phyloP scores from a whole-genome alignment of 2,329 filamentous ascomycete genomes.

The Amauroascus niger region DNA sequence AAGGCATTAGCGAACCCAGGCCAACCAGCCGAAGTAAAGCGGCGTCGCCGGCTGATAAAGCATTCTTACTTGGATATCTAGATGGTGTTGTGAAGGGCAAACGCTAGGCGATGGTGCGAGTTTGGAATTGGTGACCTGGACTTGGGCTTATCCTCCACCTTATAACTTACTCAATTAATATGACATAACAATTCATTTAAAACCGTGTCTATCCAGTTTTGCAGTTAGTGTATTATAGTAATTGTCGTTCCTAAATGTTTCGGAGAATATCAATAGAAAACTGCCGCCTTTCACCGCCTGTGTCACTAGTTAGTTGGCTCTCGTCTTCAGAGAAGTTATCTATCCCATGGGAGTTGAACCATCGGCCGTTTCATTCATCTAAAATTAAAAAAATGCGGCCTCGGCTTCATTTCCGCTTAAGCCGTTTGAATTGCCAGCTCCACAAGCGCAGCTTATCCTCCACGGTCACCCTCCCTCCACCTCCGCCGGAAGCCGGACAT shows the following conservation, averaged over 20 bases:
- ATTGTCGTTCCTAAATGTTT: not conserved
- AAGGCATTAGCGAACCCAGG: conserved; percentile 18
- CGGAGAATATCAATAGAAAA: not conserved
- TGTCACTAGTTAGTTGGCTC: no score
- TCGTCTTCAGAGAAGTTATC: no score
- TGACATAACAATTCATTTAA: no score
- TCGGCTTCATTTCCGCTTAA: conserved; percentile 19
- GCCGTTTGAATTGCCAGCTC: conserved; percentile 26
- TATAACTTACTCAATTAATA: no score
- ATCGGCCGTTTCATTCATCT: not conserved
- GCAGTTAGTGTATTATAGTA: no score
- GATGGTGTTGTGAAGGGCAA: conserved; percentile 45
- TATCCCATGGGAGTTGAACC: not conserved
- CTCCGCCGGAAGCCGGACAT: conserved; percentile 38
- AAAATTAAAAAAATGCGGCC: conserved; percentile 25
- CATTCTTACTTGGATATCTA: conserved; percentile 66
- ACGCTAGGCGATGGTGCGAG: not conserved
- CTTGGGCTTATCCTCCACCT: no score
- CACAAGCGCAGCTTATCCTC: conserved; percentile 27
- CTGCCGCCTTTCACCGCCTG: conserved; percentile 3
- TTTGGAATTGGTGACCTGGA: no score
- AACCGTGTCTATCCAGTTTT: not conserved
- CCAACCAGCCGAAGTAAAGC: conserved; percentile 25
- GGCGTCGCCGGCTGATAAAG: conserved; percentile 59
- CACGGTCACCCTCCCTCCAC: conserved; percentile 22